Evolutionary conservation across 805 yeast species (phyloP), one percentile per base, ranked within the genome.

Genomic region (Lipomyces chichibuensis): DNA sequence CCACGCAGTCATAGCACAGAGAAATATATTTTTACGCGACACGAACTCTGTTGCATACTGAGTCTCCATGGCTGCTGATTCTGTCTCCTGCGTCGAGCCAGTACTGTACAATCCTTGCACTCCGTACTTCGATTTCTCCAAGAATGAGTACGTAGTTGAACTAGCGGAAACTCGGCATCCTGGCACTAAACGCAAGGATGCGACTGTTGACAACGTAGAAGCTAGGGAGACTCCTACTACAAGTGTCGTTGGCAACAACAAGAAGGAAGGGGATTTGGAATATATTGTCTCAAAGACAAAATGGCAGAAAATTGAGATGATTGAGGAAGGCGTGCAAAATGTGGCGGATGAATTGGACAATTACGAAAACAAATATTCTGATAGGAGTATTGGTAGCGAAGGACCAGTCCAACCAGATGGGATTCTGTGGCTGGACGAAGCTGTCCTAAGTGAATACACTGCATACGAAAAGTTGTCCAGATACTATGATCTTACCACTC

Each of bases 41-140:
- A 7, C 49, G 23, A 17, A 8, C n/a, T 43, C 11, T 43, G 5
- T n/a, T n/a, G 23, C 20, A 43, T n/a, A 43, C 2, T n/a, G n/a
- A 8, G 20, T n/a, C 49, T 23, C 17, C 14, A 43, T 43, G 49
- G 49, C 23, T 17, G 23, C 49, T 17, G 49, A n/a, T n/a, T 43
- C 23, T 17, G 20, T 43, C 25, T 43, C 49, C 49, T 43, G 49
- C 23, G 25, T 43, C 23, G 49, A n/a, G 11, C 49, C 49, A 9
- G 49, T 17, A 43, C 23, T 17, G 25, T 43, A 8, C 49, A 43
- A 43, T 43, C 25, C 49, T 17, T 17, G 49, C 1, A 43, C 49
- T 17, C 49, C 49, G 49, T 43, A 43, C 49, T 43, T 43, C 49
- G 49, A 43, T n/a, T 43, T 43, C 49, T 43, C 49, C 49, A 43